Conservation (phyloP, 805 yeast genomes). For the Kurtzmaniella cleridarum region DNA sequence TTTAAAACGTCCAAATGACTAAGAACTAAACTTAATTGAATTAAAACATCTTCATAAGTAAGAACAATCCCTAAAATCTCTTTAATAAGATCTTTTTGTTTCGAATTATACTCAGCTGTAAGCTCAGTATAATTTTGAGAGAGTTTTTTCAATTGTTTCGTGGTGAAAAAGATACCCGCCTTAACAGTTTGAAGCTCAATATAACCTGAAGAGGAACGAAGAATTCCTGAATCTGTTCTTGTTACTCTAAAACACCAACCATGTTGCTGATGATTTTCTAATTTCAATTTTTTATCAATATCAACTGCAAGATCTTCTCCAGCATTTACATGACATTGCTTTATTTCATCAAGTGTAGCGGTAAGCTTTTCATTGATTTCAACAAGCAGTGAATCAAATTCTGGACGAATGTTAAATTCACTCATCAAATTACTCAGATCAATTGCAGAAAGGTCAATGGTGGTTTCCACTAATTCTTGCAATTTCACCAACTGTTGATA, state of each 20-base stretch:
- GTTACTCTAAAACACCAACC: slow-evolving; percentile 96
- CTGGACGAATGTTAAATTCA: slow-evolving; percentile 83
- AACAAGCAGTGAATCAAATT: slow-evolving; percentile 75
- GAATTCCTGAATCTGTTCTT: slow-evolving; percentile 76
- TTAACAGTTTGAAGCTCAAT: slow-evolving; percentile 85
- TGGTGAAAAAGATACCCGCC: slow-evolving; percentile 92
- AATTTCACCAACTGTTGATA: slow-evolving; percentile 55
- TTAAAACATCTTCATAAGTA: slow-evolving; percentile 77
- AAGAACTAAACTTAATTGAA: slow-evolving; percentile 56
- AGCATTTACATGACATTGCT: slow-evolving; percentile 53
- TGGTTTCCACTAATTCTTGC: slow-evolving; percentile 85
- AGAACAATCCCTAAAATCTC: slow-evolving; percentile 79
- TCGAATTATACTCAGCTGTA: slow-evolving; percentile 61
- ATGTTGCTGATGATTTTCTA: slow-evolving; percentile 81
- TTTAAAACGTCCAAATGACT: slow-evolving; percentile 79
- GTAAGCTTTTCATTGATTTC: slow-evolving; percentile 56
- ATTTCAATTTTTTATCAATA: slow-evolving; percentile 78
- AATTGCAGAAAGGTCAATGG: slow-evolving; percentile 80
- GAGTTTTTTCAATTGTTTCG: slow-evolving; percentile 53
- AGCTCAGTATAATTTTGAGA: slow-evolving; percentile 55
- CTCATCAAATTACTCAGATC: slow-evolving; percentile 45
- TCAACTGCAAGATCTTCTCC: slow-evolving; percentile 78
- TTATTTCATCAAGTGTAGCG: slow-evolving; percentile 48
- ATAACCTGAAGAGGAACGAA: slow-evolving; percentile 57
- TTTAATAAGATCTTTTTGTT: slow-evolving; percentile 72